These are phyloP conservation scores for Gossypium davidsonii DNA, from an alignment of 441 rosid genomes.

Conservation along the genomic window DNA sequence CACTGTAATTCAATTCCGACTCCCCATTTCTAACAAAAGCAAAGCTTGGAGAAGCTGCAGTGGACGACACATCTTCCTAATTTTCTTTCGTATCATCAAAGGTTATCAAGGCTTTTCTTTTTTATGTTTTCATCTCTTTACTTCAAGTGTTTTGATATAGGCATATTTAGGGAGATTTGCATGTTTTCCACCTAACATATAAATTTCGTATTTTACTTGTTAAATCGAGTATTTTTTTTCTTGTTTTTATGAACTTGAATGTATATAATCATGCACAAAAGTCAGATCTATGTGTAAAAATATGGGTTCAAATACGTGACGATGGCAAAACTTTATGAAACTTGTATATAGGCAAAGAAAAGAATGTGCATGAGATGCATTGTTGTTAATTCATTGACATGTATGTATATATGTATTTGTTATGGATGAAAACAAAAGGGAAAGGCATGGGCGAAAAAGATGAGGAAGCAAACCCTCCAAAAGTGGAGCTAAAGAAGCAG, in stretches of 20 bases:
- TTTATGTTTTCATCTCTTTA: neutral
- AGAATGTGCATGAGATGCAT: no score
- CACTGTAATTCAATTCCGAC: neutral
- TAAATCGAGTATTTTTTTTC: no score
- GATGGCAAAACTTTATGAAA: no score
- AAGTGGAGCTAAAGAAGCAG: neutral
- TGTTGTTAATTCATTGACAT: neutral
- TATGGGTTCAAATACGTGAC: no score
- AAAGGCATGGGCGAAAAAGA: constrained; percentile 3
- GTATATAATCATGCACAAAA: no score
- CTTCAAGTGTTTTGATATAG: neutral
- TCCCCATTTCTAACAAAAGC: neutral
- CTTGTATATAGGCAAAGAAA: no score
- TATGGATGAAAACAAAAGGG: neutral
- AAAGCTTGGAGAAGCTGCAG: neutral
- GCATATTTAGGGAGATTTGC: neutral
- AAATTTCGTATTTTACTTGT: no score
- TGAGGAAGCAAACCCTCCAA: neutral
- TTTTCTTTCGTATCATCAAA: neutral
- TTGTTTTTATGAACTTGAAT: no score
- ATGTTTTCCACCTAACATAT: neutral
- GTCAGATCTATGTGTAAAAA: no score
- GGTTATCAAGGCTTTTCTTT: neutral
- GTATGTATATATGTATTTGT: neutral
- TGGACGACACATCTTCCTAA: neutral